These are phyloP conservation scores for Monsonia emarginata DNA, from an alignment of 441 rosid genomes.

Conservation along the genomic window DNA sequence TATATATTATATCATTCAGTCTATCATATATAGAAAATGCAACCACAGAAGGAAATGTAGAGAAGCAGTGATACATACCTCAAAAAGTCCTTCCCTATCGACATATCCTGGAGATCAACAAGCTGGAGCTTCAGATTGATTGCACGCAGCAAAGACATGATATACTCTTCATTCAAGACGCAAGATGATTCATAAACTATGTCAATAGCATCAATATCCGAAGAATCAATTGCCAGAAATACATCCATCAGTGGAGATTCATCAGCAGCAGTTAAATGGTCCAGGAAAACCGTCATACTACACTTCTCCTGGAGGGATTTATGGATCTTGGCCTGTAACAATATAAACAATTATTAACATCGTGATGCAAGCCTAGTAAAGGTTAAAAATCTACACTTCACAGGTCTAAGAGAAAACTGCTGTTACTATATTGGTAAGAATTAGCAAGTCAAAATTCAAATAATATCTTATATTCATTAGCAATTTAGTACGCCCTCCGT, in stretches of 20 bases:
- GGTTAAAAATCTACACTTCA: neutral
- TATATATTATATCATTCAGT: neutral
- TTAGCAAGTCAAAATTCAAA: neutral
- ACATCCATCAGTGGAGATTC: constrained; percentile 28
- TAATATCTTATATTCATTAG: too few relatives aligned
- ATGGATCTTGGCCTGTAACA: constrained; percentile 29
- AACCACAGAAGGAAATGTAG: neutral
- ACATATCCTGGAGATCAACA: constrained; percentile 28
- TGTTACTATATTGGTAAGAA: neutral
- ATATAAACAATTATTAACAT: neutral
- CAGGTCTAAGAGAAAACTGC: neutral
- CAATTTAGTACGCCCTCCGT: too few relatives aligned
- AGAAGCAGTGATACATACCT: constrained; percentile 24
- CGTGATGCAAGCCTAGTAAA: neutral
- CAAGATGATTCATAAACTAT: constrained; percentile 22
- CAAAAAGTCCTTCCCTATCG: constrained; percentile 26
- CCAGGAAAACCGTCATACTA: constrained; percentile 28
- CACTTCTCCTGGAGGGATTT: constrained; percentile 23
- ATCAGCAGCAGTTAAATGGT: constrained; percentile 34
- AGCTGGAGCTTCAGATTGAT: constrained; percentile 29
- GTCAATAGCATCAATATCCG: constrained; percentile 30
- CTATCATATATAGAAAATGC: neutral
- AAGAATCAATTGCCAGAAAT: constrained; percentile 23
- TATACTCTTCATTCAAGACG: constrained; percentile 25
- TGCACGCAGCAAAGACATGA: constrained; percentile 32